Conservation (phyloP, 495 filamentous ascomycete species). For the Aspergillus cristatus region DNA sequence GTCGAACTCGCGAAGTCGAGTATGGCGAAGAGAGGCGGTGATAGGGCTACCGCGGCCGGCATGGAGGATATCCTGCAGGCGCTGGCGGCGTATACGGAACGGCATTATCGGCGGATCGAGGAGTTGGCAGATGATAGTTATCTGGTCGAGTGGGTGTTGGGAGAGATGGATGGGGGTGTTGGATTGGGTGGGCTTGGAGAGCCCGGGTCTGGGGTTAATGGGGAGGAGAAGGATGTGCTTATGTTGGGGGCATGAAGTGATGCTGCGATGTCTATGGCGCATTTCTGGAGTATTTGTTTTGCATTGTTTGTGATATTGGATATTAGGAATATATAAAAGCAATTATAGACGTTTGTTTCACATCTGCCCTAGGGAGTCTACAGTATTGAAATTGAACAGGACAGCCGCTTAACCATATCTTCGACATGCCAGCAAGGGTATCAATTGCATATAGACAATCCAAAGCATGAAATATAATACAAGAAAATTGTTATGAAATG, state of each 20-base stretch:
- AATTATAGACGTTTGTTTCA: too few relatives aligned
- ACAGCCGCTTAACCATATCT: too few relatives aligned
- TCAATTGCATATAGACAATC: too few relatives aligned
- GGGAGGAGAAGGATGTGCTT: constrained; percentile 33
- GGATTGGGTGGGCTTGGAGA: constrained; percentile 28
- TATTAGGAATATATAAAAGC: too few relatives aligned
- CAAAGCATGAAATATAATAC: too few relatives aligned
- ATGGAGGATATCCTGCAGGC: constrained; percentile 77
- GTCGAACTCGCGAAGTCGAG: constrained; percentile 51
- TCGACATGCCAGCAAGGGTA: too few relatives aligned
- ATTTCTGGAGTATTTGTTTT: constrained; percentile 14
- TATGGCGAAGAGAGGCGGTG: constrained; percentile 26
- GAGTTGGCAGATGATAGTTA: constrained; percentile 91
- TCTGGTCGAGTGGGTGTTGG: constrained; percentile 82
- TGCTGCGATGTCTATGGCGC: constrained; percentile 12
- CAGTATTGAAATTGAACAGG: too few relatives aligned
- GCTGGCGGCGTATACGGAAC: constrained; percentile 77
- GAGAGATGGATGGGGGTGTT: constrained; percentile 76
- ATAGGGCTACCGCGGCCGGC: constrained; percentile 45
- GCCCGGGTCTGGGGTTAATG: neutral
- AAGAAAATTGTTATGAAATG: too few relatives aligned
- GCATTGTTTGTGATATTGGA: too few relatives aligned
- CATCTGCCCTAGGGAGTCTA: too few relatives aligned
- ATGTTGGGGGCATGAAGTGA: constrained; percentile 30
- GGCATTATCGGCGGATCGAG: constrained; percentile 80